A percentile compares a stretch with the other conserved stretches of the same genome.
These are phyloP conservation scores for Neonectria faginata DNA, from an alignment of 2,329 filamentous ascomycete genomes.

Conservation along the genomic window DNA sequence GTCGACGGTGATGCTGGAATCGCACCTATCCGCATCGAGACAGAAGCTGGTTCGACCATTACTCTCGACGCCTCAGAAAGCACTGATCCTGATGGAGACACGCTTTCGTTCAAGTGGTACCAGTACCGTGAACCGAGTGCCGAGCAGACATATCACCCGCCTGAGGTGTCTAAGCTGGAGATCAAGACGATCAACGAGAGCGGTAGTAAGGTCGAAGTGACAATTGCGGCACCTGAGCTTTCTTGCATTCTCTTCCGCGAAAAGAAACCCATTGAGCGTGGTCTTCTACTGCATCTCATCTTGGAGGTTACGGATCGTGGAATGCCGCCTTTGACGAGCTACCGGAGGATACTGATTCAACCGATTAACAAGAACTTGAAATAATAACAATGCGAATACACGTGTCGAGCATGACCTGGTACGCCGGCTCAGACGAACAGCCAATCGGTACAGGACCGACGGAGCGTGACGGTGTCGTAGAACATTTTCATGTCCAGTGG, in stretches of 20 bases:
- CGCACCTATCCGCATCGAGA: constrained; percentile 53
- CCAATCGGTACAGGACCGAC: too few relatives aligned
- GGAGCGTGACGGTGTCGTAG: too few relatives aligned
- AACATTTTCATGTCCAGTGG: too few relatives aligned
- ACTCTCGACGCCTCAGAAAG: constrained; percentile 58
- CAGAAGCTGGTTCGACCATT: constrained; percentile 53
- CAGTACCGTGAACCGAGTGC: constrained; percentile 57
- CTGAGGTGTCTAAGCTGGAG: constrained; percentile 19
- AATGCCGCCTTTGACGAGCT: constrained; percentile 27
- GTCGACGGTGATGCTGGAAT: constrained; percentile 55
- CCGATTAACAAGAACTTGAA: constrained; percentile 24
- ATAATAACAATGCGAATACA: not conserved
- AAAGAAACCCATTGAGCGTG: constrained; percentile 25
- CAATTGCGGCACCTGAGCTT: constrained; percentile 18
- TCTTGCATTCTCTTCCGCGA: constrained; percentile 29
- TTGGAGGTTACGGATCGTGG: constrained; percentile 31
- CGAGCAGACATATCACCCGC: constrained; percentile 46
- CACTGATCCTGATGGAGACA: constrained; percentile 59
- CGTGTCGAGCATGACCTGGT: too few relatives aligned
- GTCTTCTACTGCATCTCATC: constrained; percentile 29
- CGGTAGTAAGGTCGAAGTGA: constrained; percentile 19
- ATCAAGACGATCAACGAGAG: constrained; percentile 21
- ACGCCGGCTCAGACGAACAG: too few relatives aligned
- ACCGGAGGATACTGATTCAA: constrained; percentile 32
- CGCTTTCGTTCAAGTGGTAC: constrained; percentile 62